Evolutionary conservation across 331 rosid genomes (phyloP), one percentile per base, ranked within the genome.

Genomic region (Cydonia oblonga): DNA sequence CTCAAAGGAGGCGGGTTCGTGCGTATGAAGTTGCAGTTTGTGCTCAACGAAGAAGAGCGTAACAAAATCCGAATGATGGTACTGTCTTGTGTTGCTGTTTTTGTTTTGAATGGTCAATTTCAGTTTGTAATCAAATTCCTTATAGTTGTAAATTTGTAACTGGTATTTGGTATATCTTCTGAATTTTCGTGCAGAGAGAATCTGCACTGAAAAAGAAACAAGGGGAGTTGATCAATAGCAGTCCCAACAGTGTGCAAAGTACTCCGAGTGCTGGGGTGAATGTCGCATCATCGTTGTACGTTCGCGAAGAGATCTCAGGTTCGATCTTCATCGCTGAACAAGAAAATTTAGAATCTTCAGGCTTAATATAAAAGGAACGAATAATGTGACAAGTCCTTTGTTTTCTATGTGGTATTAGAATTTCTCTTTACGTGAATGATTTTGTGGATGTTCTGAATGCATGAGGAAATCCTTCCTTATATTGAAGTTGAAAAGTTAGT

Each of bases 11-110:
- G 76, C 3, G 96, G 96, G 26, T 77, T 76, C 15, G 74, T 93
- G 79, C 96, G 77, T 73, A 66, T 93, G 96, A 89, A 81, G 77
- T 80, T 93, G 61, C 88, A 85, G 80, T 89, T 93, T 73, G 69
- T 87, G 35, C 98, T 91, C 25, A 91, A 62, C 22, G 92, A 89
- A 28, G 89, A 91, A 54, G 97, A 91, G 70, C 96, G 96, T 2
- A 84, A 79, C 51, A 79, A 78, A 83, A 83, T 93, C 73, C 96
- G 92, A 29, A 49, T 73, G 71, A 75, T 93, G 97, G 98, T 91
- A 78, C 59, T 19, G 13, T 57, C 35, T 68, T 29, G 40, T 51
- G 59, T 51, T 75, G 10, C 58, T 29, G 14, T 40, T 10, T 46
- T 56, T 28, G 7, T 63, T 20, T 68, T 76, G 23, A 57, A 29